Evolutionary conservation across 2,329 filamentous ascomycete genomes (phyloP), one percentile per base, ranked within the genome.

Genomic region (Pleomassaria siparia): DNA sequence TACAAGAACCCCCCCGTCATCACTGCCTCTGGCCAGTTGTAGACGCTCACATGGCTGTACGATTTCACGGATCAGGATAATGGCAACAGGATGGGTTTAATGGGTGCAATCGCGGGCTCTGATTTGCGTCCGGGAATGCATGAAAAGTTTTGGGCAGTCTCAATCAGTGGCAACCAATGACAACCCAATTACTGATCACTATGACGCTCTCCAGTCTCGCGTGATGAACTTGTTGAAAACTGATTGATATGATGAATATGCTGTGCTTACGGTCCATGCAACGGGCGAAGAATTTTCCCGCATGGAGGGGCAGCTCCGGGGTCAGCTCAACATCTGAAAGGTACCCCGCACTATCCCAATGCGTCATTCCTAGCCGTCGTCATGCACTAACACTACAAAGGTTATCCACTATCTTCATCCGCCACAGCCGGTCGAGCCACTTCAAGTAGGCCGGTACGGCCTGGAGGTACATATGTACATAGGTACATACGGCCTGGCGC

Each of bases 1-100:
- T 66, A 71, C 68, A 71, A 76, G 70, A 76, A 77, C 64, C 63
- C 70, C 22, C 80, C 80, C 48, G 79, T 74, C 64, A 84, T 84
- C 63, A 71, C 76, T 50, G 68, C 70, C 55, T 70, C 72, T 56
- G 81, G 80, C 64, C 70, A 72, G 61, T 44, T 62, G 44, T 78
- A 79, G 72, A 67, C 50, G 44, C 8, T 20, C 12, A 8, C 15
- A 28, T 21, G 29, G 25, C 22, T 36, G 35, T 39, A 46, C 25
- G 35, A 33, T 32, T 29, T n/a, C 33, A 25, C 49, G 47, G 46
- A 40, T 44, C 44, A 44, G 49, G 43, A 20, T 35, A 35, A 51
- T 35, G 50, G 45, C 47, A 35, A 37, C 15, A 26, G 46, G 35
- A 46, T 40, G 2, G 26, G 42, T 53, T 44, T 42, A 46, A 26